Percentiles rank a stretch among this genome's conserved stretches.
Evolutionary conservation across 2,329 filamentous ascomycete species (phyloP).

Genomic region (Trichoderma koningiopsis): DNA sequence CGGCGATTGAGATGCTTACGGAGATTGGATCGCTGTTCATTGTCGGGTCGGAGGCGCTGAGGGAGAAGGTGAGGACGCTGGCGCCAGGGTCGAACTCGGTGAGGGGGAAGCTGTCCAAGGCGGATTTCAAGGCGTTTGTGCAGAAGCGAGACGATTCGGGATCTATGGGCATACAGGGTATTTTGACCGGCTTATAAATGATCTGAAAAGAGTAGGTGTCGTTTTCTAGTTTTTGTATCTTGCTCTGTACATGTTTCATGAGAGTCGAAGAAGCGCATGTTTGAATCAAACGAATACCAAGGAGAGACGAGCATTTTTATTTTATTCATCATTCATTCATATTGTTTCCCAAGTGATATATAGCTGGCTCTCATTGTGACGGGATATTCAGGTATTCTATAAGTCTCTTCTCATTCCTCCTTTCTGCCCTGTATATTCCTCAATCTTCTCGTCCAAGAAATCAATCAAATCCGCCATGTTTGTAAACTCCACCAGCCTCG

Average conservation of each 20-base stretch:
- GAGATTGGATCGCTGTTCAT: conserved; percentile 97
- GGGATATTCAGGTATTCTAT: conserved; percentile 31
- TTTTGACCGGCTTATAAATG: conserved; percentile 64
- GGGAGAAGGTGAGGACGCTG: conserved; percentile 68
- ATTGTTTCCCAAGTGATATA: neutral
- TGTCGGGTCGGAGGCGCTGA: conserved; percentile 77
- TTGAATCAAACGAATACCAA: neutral
- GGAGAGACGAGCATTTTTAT: neutral
- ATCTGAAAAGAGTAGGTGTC: neutral
- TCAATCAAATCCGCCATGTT: conserved; percentile 63
- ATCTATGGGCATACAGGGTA: conserved; percentile 79
- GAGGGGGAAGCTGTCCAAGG: conserved; percentile 62
- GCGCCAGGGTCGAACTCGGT: conserved; percentile 45
- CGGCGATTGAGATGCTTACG: conserved; percentile 78
- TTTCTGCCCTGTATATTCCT: conserved; percentile 38
- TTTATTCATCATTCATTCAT: neutral
- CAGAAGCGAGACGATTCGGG: conserved; percentile 81
- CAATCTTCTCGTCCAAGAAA: conserved; percentile 57
- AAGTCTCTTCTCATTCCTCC: conserved; percentile 40
- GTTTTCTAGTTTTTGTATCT: neutral
- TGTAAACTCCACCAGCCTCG: conserved; percentile 49
- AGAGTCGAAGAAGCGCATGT: neutral
- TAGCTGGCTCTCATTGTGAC: neutral
- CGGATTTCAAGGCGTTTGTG: conserved; percentile 81
- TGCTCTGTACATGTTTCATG: neutral